Evolutionary conservation across 176 grass and related monocot genomes (phyloP).

Genomic region (Oryza officinalis): DNA sequence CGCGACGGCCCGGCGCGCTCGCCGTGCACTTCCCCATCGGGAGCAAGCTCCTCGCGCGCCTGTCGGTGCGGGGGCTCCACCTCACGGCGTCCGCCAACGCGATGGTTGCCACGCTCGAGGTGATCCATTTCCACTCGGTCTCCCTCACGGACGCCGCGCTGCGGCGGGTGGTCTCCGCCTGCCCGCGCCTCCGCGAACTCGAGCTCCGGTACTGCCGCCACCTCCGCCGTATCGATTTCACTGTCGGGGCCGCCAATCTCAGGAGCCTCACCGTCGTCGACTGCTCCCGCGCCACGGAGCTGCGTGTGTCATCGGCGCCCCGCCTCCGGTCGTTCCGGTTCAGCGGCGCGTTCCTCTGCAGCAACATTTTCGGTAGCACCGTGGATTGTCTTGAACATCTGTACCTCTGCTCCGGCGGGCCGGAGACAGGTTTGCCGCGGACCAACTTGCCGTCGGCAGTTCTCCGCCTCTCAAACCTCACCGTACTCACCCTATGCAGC

Average conservation of each 20-base stretch:
- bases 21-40: constrained; percentile 62
- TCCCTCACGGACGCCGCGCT: constrained; percentile 67
- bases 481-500: constrained; percentile 75
- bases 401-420: constrained; percentile 63
- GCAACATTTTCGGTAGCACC: constrained; percentile 35
- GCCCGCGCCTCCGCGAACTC: constrained; percentile 63
- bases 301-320: constrained; percentile 41
- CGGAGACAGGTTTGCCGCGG: constrained; percentile 40
- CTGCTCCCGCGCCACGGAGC: constrained; percentile 62
- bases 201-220: constrained; percentile 63
- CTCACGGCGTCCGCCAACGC: constrained; percentile 50
- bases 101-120: constrained; percentile 63
- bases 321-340: constrained; percentile 69
- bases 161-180: constrained; percentile 55
- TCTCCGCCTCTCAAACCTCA: constrained; percentile 56
- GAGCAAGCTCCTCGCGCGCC: constrained; percentile 51
- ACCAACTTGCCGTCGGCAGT: constrained; percentile 50
- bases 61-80: constrained; percentile 64
- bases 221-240: constrained; percentile 66
- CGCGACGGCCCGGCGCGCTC: constrained; percentile 28
- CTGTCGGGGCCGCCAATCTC: constrained; percentile 44
- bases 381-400: constrained; percentile 45
- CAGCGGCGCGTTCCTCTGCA: constrained; percentile 59
- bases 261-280: constrained; percentile 74
- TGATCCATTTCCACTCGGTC: constrained; percentile 58